Base-by-base conservation (phyloP, 2,329 filamentous ascomycete genomes). In the Microdochium trichocladiopsis region DNA sequence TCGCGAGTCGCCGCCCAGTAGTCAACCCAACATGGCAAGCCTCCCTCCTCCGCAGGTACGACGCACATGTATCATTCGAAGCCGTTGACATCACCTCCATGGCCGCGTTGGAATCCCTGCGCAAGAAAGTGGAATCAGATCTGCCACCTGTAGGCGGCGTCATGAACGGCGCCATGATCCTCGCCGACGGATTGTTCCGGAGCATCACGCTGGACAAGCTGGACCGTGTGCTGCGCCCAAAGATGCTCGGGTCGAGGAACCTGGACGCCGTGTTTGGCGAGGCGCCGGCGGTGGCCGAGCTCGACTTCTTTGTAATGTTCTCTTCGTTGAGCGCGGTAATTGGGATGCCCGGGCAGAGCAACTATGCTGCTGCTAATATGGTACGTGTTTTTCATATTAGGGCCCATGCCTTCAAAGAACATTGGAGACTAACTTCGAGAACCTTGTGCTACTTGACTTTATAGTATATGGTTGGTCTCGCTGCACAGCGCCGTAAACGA, bases 81-180 rank as follows among this genome's bases (percentile, higher is more conserved):
- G 56, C 52, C n/a, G 60, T 62, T 14, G 64, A 67, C 50, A 58
- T 64, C 14, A 65, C 62, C 1, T 52, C 57, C 21, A 18, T 63
- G 0, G 58, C 58, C 0, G 60, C 58, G 12, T 66, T 75, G 1
- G 23, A 33, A 2, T 51, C 52, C 0, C 61, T 74, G 23, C 65
- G 60, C 43, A 5, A 36, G 0, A 56, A 52, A 1, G 49, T 69
- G 0, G 5, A 12, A 10, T 5, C 16, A 21, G 57, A 28, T 21
- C 23, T 66, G 56, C 66, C 69, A 0, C 61, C 61, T 0, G 61
- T 72, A 0, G 72, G 61, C 2, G 72, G 72, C 16, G 56, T 75
- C 5, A 62, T 72, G 53, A 74, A 75, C 55, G 72, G 71, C 6
- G 71, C 72, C 51, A 75, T 75, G 72, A 66, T 75, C 2, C 65